A percentile compares a stretch with the other conserved stretches of the same genome.
Evolutionary conservation across 371 early-diverging fungal species (phyloP).

Genomic region (Apophysomyces trapeziformis): DNA sequence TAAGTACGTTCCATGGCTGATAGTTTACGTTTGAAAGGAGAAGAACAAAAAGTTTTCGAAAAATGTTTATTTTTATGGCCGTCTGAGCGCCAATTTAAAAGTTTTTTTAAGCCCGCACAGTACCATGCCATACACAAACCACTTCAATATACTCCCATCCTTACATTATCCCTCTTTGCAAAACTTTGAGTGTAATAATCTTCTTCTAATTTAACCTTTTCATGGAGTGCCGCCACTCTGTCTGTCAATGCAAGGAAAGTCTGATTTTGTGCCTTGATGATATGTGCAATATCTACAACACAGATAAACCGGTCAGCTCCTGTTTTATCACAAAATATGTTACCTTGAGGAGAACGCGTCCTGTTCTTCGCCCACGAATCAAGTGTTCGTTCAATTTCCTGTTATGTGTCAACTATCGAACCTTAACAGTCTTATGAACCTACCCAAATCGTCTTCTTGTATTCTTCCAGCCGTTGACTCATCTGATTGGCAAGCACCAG

Average conservation of each 20-base stretch:
- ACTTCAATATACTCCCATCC: neutral
- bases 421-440: neutral
- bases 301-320: neutral
- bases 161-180: neutral
- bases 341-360: slow-evolving; percentile 51
- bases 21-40: slow-evolving; percentile 13
- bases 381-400: slow-evolving; percentile 48
- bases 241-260: slow-evolving; percentile 66
- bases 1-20: slow-evolving; percentile 79
- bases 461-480: slow-evolving; percentile 36
- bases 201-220: slow-evolving; percentile 55
- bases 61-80: neutral
- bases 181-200: slow-evolving; percentile 37
- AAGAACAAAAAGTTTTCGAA: slow-evolving; percentile 9
- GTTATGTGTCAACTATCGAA: neutral
- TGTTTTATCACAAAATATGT: neutral
- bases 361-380: slow-evolving; percentile 43
- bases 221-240: slow-evolving; percentile 65
- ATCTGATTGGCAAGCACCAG: slow-evolving; percentile 31
- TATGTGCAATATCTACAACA: slow-evolving; percentile 51
- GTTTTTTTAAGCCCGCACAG: slow-evolving; percentile 2
- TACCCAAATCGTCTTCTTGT: slow-evolving; percentile 43
- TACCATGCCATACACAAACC: neutral
- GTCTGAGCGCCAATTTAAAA: slow-evolving; percentile 4
- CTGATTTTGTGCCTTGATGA: slow-evolving; percentile 66